Percentiles rank a stretch among this genome's conserved stretches.
phyloP scores from a whole-genome alignment of 768 basidiomycete genomes.

The Russula abietina region DNA sequence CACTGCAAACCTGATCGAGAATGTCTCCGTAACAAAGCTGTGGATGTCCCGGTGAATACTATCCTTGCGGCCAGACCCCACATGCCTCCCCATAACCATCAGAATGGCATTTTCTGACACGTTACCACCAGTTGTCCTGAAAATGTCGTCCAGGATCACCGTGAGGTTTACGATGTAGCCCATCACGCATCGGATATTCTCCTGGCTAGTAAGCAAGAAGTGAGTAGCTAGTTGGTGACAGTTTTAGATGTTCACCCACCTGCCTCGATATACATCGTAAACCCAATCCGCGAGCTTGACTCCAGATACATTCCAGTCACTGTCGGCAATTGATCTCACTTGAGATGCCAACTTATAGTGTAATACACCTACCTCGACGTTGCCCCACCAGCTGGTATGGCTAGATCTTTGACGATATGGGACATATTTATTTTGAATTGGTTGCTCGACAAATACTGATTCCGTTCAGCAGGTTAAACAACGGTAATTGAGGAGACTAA shows the following conservation, averaged over 20 bases:
- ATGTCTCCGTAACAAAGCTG: no score
- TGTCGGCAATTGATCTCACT: background rate
- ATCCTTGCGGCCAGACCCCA: background rate
- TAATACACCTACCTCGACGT: background rate
- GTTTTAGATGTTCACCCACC: background rate
- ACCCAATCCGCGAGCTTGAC: background rate
- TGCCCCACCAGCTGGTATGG: background rate
- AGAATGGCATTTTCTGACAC: background rate
- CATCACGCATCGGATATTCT: background rate
- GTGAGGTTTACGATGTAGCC: background rate
- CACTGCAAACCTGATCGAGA: no score
- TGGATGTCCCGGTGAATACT: background rate
- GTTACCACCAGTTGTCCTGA: background rate
- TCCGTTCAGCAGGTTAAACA: background rate
- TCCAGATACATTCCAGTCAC: background rate
- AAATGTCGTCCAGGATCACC: background rate
- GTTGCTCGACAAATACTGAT: background rate
- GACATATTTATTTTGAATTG: constrained; percentile 8
- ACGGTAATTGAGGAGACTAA: background rate
- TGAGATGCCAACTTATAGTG: background rate
- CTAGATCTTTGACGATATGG: constrained; percentile 6
- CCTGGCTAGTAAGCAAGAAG: background rate
- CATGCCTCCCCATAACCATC: background rate
- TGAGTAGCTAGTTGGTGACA: background rate
- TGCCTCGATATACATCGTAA: background rate